Percentiles rank a stretch among this genome's conserved stretches.
Evolutionary conservation across 2,329 filamentous ascomycete species (phyloP).

Genomic region (Diaporthe sp.): DNA sequence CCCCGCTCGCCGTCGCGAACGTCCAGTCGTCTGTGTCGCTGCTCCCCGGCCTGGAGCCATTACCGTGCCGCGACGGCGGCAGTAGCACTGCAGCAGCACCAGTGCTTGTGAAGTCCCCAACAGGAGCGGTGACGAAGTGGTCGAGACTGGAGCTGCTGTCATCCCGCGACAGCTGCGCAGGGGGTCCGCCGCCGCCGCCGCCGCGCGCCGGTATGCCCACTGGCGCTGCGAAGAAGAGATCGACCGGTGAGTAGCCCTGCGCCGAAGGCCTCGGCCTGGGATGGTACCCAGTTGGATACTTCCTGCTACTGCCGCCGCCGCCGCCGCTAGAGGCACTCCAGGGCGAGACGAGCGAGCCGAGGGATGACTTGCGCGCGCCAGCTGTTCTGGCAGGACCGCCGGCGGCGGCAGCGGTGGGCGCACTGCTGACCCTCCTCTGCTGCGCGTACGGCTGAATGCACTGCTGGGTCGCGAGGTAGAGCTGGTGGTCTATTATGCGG

Average conservation of each 20-base stretch:
- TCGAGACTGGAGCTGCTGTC: constrained; percentile 1
- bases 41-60: constrained; percentile 12
- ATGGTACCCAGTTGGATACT: not conserved
- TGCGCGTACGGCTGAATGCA: constrained; percentile 14
- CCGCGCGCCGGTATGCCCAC: not conserved
- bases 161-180: not conserved
- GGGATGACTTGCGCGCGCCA: not conserved
- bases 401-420: not conserved
- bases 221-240: constrained; percentile 13
- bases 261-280: not conserved
- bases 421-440: constrained; percentile 11
- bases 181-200: not conserved
- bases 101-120: not conserved
- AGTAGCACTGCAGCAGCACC: not conserved
- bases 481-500: constrained; percentile 32
- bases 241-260: constrained; percentile 13
- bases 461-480: constrained; percentile 35
- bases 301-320: not conserved
- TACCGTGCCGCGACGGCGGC: not conserved
- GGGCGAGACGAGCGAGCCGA: constrained; percentile 15
- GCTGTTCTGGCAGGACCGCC: not conserved
- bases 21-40: constrained; percentile 12
- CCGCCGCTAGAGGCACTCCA: not conserved
- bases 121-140: constrained; percentile 14
- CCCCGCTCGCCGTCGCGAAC: constrained; percentile 14